Evolutionary conservation across 2,329 filamentous ascomycete species (phyloP).

Genomic region (Pseudogymnoascus sp.): DNA sequence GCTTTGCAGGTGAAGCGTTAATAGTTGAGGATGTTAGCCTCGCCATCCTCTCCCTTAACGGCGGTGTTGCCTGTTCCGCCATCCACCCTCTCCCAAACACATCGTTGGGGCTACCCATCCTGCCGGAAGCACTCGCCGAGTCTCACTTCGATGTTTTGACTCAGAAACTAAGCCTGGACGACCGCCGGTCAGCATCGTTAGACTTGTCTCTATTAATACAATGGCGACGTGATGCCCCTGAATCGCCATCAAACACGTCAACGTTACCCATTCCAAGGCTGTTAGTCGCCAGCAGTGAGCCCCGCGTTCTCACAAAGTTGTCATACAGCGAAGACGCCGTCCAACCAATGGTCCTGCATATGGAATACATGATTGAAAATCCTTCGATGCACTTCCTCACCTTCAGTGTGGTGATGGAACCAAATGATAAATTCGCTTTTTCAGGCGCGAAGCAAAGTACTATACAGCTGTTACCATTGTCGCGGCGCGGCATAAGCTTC

Average conservation of each 20-base stretch:
- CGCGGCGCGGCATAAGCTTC: constrained; percentile 65
- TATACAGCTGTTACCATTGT: constrained; percentile 74
- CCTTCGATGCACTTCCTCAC: constrained; percentile 90
- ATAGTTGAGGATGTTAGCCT: constrained; percentile 58
- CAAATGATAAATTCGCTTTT: constrained; percentile 87
- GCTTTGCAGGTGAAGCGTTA: constrained; percentile 61
- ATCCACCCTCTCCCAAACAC: constrained; percentile 30
- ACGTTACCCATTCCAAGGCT: constrained; percentile 71
- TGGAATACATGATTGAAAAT: constrained; percentile 76
- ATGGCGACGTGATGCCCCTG: constrained; percentile 56
- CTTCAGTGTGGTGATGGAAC: constrained; percentile 87
- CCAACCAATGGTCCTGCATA: constrained; percentile 30
- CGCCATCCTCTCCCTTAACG: constrained; percentile 49
- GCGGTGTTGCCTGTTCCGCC: constrained; percentile 51
- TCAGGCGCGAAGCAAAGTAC: constrained; percentile 76
- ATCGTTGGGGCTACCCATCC: constrained; percentile 35
- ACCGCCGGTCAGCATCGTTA: constrained; percentile 65
- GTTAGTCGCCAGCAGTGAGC: constrained; percentile 72
- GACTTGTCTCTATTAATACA: constrained; percentile 67
- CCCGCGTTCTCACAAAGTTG: constrained; percentile 60
- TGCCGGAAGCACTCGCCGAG: constrained; percentile 61
- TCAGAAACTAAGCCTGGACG: constrained; percentile 72
- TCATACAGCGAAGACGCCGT: constrained; percentile 33
- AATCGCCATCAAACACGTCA: constrained; percentile 47
- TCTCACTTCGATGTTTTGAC: constrained; percentile 65